Base-by-base conservation (phyloP, 192 early-diverging fungal species). In the Coemansia sp. region DNA sequence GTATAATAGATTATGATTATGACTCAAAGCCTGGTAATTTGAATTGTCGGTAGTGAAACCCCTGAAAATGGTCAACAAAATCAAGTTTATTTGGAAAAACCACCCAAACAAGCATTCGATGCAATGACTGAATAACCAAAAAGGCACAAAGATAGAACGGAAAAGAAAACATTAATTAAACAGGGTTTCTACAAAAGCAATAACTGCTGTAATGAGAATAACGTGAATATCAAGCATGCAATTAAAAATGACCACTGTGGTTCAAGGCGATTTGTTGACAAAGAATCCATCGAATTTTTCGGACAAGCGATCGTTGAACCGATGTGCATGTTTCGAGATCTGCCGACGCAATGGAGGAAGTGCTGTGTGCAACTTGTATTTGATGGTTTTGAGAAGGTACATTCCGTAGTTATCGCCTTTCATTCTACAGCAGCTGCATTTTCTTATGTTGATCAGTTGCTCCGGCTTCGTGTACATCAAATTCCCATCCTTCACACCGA, bases 401-500 rank as follows among this genome's bases (percentile, higher is more conserved):
- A 55, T 29, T 26, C 63, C 59, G 20, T 70, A 66, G 10, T 56
- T 51, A 12, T 31, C 35, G 9, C 49, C 10, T 29, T 58, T 63
- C 30, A 28, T 58, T 18, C 66, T 45, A 21, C 42, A 75, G 64
- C 78, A 81, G 30, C 70, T 63, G 31, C 70, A 75, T 43, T 57
- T 59, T 29, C 46, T 66, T 53, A 70, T 63, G 42, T 74, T 75
- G n/a, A 72, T 42, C 4, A 81, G 61, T 56, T 81, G 72, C 3
- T 72, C 69, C 0, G 74, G 74, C 12, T 31, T 49, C 16, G 79
- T 81, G 39, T 75, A 81, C 67, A 75, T 56, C 9, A 72, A 13
- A 29, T 75, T 72, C 7, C 74, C 73, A 33, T 81, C 79, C 39
- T 39, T 69, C 26, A 81, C 73, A 16, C 70, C 66, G 15, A 81